Base-by-base conservation (phyloP, 306 rosid species). In the Mimosa bimucronata region DNA sequence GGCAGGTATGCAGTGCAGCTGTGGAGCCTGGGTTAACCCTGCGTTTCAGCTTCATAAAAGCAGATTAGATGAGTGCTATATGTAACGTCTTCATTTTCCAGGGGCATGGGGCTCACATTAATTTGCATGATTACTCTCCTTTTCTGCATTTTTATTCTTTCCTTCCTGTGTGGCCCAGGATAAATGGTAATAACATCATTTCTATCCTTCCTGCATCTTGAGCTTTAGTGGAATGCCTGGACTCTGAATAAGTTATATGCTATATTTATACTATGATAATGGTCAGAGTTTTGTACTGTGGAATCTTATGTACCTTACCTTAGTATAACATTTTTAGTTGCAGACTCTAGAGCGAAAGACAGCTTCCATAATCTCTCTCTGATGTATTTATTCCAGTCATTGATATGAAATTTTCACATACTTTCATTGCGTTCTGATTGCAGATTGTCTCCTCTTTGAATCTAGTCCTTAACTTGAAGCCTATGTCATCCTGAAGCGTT, bases 21-120 rank as follows among this genome's bases (percentile, higher is more conserved):
- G 97, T 44, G 97, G 97, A 71, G 96, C 96, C 55, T 92, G 96
- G 97, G 84, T 92, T 34, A 92, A 90, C 76, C 97, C 96, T 64
- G 97, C 97, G 6, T 92, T 92, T 82, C 96, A 92, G 84, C 87
- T 92, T 44, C 97, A 90, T 74, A 92, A 92, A 84, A 88, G 96
- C 83, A 71, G 89, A 71, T 77, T 92, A 80, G 97, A 90, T 77
- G 94, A 92, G 86, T 92, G 97, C 60, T 11, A 5, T 21, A 79
- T 82, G 19, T 69, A 14, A 34, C 5, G 38, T 34, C 38, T 34
- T 34, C 38, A 34, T 34, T 6, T 34, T 34, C 3, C 38, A 34
- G 38, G 38, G 5, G 38, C 38, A 34, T 34, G 38, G 3, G 38
- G 40, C 45, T 66, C 71, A 38, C 37, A 67, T 21, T 21, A 10